These are phyloP conservation scores for Russula abietina DNA, from an alignment of 768 basidiomycete species.

Conservation along the genomic window DNA sequence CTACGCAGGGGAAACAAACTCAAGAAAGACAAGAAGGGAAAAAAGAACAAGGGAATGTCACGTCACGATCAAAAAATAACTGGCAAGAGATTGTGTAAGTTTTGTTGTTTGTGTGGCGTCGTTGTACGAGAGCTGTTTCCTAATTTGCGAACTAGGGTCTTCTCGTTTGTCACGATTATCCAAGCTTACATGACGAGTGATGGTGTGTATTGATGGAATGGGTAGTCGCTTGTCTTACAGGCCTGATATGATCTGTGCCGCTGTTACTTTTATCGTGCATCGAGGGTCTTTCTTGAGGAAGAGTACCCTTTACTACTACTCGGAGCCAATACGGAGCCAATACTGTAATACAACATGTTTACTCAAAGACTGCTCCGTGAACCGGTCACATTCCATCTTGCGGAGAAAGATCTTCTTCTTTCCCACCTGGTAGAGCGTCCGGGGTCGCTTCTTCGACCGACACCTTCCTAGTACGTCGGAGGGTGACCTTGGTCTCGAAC, in stretches of 20 bases:
- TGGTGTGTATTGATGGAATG: not conserved
- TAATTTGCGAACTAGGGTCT: conserved; percentile 3
- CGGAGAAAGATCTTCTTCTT: not conserved
- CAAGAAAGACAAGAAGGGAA: not conserved
- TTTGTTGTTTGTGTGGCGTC: not conserved
- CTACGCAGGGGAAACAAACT: not conserved
- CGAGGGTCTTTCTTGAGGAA: not conserved
- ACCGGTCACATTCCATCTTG: not conserved
- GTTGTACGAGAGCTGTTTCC: not conserved
- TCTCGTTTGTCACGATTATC: conserved; percentile 1
- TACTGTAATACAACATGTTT: no score
- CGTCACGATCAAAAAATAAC: not conserved
- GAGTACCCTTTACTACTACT: not conserved
- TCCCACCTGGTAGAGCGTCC: conserved; percentile 28
- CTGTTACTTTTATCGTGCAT: not conserved
- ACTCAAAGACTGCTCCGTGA: not conserved
- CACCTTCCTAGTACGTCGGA: conserved; percentile 36
- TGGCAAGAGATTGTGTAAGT: conserved; percentile 4
- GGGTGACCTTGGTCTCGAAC: conserved; percentile 33
- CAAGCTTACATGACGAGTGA: not conserved
- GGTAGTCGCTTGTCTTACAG: not conserved
- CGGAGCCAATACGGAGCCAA: no score
- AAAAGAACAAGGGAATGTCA: not conserved
- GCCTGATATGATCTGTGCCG: not conserved
- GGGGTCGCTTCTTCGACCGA: conserved; percentile 36